Conservation (phyloP, 352 stramenopile species). For the Phytophthora sp. region DNA sequence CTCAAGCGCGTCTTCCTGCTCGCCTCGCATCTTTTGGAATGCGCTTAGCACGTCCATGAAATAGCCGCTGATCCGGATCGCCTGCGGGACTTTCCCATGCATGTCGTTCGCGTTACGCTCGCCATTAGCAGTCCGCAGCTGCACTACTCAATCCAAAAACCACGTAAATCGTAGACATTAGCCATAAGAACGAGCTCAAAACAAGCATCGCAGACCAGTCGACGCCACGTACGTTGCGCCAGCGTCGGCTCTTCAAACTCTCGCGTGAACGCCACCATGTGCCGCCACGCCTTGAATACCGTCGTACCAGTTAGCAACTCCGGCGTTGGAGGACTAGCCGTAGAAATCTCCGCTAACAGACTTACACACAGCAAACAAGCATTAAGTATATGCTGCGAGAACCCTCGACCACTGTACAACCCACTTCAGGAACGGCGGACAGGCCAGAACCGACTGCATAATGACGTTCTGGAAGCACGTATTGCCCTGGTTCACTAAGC, state of each 20-base stretch:
- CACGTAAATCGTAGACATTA: conserved; percentile 1
- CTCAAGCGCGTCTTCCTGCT: conserved; percentile 86
- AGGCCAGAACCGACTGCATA: conserved; percentile 82
- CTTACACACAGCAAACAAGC: conserved; percentile 39
- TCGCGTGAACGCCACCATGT: conserved; percentile 82
- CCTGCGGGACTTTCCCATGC: conserved; percentile 61
- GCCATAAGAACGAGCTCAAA: background rate
- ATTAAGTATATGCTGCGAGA: too few relatives aligned
- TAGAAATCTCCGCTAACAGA: conserved; percentile 72
- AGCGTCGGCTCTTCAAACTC: conserved; percentile 86
- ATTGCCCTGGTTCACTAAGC: conserved; percentile 86
- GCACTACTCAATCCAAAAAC: conserved; percentile 31
- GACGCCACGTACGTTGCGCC: conserved; percentile 64
- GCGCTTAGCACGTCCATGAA: conserved; percentile 84
- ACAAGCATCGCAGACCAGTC: too few relatives aligned
- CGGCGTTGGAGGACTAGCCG: conserved; percentile 41
- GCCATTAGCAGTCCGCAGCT: conserved; percentile 28
- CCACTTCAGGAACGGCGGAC: conserved; percentile 83
- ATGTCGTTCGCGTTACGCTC: conserved; percentile 34
- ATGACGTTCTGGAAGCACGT: conserved; percentile 92
- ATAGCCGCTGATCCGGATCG: conserved; percentile 82
- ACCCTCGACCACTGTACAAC: conserved; percentile 12
- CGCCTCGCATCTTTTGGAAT: conserved; percentile 83
- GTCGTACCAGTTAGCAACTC: conserved; percentile 52
- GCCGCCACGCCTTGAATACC: conserved; percentile 74